Evolutionary conservation across 1,284 basidiomycete genomes (phyloP).

Genomic region (Naganishia sp.): DNA sequence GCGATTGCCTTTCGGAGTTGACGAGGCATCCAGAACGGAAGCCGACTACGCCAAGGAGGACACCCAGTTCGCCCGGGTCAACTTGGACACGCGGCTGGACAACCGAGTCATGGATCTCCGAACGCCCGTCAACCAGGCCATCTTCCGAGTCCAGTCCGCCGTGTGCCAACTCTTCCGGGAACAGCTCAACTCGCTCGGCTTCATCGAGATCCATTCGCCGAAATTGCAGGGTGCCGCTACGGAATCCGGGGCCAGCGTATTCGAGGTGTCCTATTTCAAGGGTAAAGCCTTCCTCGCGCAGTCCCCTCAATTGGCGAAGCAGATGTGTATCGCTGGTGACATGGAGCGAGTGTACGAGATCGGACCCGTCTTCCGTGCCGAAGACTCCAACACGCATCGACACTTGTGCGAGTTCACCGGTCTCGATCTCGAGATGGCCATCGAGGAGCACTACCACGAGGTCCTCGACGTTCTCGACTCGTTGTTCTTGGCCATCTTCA

Average conservation of each 20-base stretch:
- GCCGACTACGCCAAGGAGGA: conserved; percentile 65
- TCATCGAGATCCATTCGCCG: conserved; percentile 94
- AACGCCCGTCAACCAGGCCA: conserved; percentile 94
- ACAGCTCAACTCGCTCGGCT: conserved; percentile 69
- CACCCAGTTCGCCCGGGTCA: conserved; percentile 62
- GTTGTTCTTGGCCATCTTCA: conserved; percentile 52
- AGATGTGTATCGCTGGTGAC: conserved; percentile 61
- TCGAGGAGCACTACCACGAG: conserved; percentile 60
- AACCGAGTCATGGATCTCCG: conserved; percentile 91
- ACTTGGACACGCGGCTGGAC: conserved; percentile 90
- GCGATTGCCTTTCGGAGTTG: conserved; percentile 82
- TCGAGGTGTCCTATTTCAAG: conserved; percentile 98
- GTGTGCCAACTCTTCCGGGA: conserved; percentile 88
- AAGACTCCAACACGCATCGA: conserved; percentile 60
- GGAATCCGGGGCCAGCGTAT: conserved; percentile 93
- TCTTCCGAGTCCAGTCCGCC: conserved; percentile 88
- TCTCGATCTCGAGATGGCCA: conserved; percentile 60
- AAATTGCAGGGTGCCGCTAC: conserved; percentile 97
- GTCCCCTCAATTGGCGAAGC: conserved; percentile 59
- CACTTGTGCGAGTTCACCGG: conserved; percentile 62
- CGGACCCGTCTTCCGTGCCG: conserved; percentile 57
- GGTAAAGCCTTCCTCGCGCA: conserved; percentile 65
- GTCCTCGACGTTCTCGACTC: conserved; percentile 51
- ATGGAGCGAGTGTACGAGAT: conserved; percentile 59
- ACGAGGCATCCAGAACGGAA: conserved; percentile 87